Evolutionary conservation across 2,329 filamentous ascomycete genomes (phyloP), one percentile per base, ranked within the genome.

Genomic region (Monilinia fructigena): DNA sequence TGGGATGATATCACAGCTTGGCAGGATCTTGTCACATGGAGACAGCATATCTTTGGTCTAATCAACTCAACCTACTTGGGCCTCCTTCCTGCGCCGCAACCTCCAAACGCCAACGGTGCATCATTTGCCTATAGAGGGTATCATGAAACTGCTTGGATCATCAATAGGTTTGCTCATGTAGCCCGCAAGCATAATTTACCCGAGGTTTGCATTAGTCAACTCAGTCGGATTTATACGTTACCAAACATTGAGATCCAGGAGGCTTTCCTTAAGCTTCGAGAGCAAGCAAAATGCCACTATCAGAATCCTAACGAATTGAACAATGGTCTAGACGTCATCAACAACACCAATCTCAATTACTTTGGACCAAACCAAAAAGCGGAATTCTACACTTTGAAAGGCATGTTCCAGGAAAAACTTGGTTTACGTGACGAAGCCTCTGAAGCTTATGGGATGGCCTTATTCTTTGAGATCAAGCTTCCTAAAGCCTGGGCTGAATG

Each of bases 211-310:
- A 97, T 99, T 79, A 94, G 87, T 71, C 95, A 99, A 76, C 85
- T 99, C 26, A 96, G 94, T 76, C 91, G 94, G 70, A 99, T 99
- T 76, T 99, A 99, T 78, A 99, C 95, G 0, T 84, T 99, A 7
- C 95, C 95, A 1, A 99, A 99, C 76, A 99, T 99, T 55, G 95
- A 99, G 80, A 99, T 99, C 56, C 96, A 99, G 76, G 95, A 99
- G 77, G 95, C 95, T 0, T 99, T 99, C 83, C 81, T 99, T 69
- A 99, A 99, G 80, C 80, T 99, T 63, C 85, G 96, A n/a, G 96
- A 99, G 79, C 95, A 99, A 79, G 95, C 95, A 54, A 97, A 97
- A 77, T 99, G 95, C 72, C 95, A 99, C 77, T 99, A 98, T 77
- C 93, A 98, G 79, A 98, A 98, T 74, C 88, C 90, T 0, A 89